Evolutionary conservation across 805 yeast species (phyloP).

Genomic region (Suhomyces sp.): DNA sequence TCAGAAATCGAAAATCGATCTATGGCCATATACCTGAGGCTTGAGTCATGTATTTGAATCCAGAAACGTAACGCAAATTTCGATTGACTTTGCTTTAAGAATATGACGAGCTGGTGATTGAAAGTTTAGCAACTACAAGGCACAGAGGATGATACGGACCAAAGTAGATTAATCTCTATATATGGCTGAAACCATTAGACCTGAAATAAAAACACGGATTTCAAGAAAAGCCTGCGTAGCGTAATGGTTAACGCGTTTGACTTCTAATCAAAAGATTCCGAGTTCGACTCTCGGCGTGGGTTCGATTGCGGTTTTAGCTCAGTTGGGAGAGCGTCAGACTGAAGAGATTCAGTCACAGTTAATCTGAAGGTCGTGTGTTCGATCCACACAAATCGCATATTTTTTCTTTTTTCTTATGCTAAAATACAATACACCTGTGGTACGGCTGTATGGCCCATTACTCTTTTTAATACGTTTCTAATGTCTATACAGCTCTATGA

Average conservation of each 20-base stretch:
- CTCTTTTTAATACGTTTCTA: conserved; percentile 20
- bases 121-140: not conserved
- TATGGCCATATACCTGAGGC: not conserved
- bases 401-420: conserved; percentile 9
- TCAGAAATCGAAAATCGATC: not conserved
- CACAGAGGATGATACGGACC: too few species aligned
- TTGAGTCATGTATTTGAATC: not conserved
- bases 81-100: not conserved
- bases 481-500: conserved; percentile 11
- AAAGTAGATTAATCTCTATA: too few species aligned
- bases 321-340: conserved; percentile 34
- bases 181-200: too few species aligned
- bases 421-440: conserved; percentile 2
- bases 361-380: conserved; percentile 88
- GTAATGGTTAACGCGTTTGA: conserved; percentile 68
- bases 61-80: too few species aligned
- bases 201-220: not conserved
- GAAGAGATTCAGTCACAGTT: conserved; percentile 22
- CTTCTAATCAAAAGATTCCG: conserved; percentile 65
- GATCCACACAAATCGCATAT: conserved; percentile 72
- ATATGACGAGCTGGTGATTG: not conserved
- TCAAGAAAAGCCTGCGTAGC: conserved; percentile 47
- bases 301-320: conserved; percentile 30
- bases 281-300: conserved; percentile 58
- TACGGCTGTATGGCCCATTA: conserved; percentile 13